Evolutionary conservation across 345 rosid species (phyloP), one percentile per base, ranked within the genome.

Genomic region (Eucalyptus polyanthemos): DNA sequence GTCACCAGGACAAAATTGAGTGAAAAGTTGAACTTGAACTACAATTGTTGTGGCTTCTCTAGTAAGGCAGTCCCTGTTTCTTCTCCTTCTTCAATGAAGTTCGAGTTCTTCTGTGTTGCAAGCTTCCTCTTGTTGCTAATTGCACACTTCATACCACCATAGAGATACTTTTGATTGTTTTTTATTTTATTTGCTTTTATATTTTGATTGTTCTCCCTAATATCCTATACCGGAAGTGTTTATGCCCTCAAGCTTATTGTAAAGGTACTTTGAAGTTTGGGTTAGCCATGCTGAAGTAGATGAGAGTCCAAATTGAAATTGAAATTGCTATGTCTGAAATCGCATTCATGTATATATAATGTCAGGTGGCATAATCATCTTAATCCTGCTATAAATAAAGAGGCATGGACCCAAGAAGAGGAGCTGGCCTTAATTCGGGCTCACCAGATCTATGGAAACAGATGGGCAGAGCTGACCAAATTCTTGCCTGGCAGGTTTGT

Each of bases 381-480:
- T 89, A 98, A 98, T 94, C 99, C 99, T 87, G 92, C 93, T 69
- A 98, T 98, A 91, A 98, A 96, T 92, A 98, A 96, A 88, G 99
- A 98, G 93, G 99, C 99, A 81, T 98, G 99, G 99, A 97, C 99
- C 90, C 99, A 97, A 91, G 97, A 98, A 91, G 99, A 98, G 93
- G 99, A 98, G 95, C 86, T 98, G 94, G 96, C 96, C 88, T 93
- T 98, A 92, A 95, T 97, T 91, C 99, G 98, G 88, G 99, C 99
- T 88, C 99, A 98, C 95, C 99, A 97, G 92, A 88, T 97, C 62
- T 96, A 94, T 86, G 99, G 99, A 83, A 98, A 98, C 96, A 94
- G 93, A 96, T 98, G 99, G 99, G 99, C 99, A 31, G 99, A 98
- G 95, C 93, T 98, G 80, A 92, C 99, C 81, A 97, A 98, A 93